phyloP scores from a whole-genome alignment of 2,329 filamentous ascomycete genomes.

The Nemania sp. region DNA sequence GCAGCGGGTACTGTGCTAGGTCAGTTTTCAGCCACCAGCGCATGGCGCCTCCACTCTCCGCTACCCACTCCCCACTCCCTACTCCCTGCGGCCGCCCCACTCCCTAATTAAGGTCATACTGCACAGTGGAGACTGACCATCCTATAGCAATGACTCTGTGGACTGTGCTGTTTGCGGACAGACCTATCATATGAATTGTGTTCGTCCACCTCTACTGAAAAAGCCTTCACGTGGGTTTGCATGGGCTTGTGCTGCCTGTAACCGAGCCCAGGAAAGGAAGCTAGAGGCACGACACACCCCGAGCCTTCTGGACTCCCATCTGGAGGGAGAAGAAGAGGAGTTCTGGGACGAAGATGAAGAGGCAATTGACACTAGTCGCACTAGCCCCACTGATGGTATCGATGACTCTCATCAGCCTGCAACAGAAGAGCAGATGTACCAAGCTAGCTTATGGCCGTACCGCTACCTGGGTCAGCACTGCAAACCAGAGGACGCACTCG shows the following conservation, averaged over 20 bases:
- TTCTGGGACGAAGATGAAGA: conserved; percentile 73
- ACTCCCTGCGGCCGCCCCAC: conserved; percentile 14
- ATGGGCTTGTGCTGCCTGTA: conserved; percentile 96
- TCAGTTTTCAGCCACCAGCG: conserved; percentile 52
- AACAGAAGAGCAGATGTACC: conserved; percentile 86
- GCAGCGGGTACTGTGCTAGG: conserved; percentile 87
- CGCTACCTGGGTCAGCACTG: conserved; percentile 95
- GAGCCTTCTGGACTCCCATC: conserved; percentile 67
- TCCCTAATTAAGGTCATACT: conserved; percentile 14
- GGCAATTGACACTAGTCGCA: conserved; percentile 59
- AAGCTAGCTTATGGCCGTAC: conserved; percentile 95
- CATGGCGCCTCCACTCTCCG: conserved; percentile 16
- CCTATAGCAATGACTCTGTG: conserved; percentile 80
- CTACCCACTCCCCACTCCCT: background rate
- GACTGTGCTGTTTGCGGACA: conserved; percentile 94
- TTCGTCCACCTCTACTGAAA: conserved; percentile 86
- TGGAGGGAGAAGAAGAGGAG: conserved; percentile 69
- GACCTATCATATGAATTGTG: conserved; percentile 99
- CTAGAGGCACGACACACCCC: conserved; percentile 89
- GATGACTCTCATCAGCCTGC: conserved; percentile 58
- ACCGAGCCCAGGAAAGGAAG: conserved; percentile 90
- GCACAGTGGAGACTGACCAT: conserved; percentile 15
- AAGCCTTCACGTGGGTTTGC: conserved; percentile 97
- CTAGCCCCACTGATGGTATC: conserved; percentile 65
- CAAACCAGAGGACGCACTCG: conserved; percentile 89